Base-by-base conservation (phyloP, 345 rosid genomes). In the Hevea brasiliensis region DNA sequence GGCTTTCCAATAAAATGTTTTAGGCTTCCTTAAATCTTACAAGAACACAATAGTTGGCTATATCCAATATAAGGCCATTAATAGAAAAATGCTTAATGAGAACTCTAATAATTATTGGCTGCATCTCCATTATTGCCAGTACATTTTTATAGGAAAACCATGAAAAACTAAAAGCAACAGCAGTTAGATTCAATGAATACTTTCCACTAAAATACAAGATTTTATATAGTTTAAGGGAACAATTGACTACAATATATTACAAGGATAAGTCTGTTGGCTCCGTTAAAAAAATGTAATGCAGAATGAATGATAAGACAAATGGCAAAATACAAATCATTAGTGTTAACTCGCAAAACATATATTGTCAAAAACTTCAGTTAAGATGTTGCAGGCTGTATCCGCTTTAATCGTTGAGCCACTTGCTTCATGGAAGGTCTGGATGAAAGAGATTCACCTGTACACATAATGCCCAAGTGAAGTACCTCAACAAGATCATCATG, bases 341-440 rank as follows among this genome's bases (percentile, higher is more conserved):
- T 66, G 65, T 71, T 67, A 67, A 68, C 83, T 77, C 79, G 74
- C 80, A 60, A 65, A 62, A 65, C 42, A 74, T 56, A 61, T 47
- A 65, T 73, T 26, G 66, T 68, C 62, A 47, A 56, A 63, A 51
- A 55, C 67, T 74, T 82, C 79, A 72, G 58, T 66, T 82, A 78
- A 26, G 81, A 59, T 66, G 76, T 20, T 60, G 78, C 65, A 8
- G 88, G 86, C 65, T 85, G 88, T 76, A 82, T 82, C 53, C 84
- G 83, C 72, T 79, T 85, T 75, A 85, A 79, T 67, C 74, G 73
- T 61, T 77, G 82, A 15, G 85, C 83, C 59, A 85, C 88, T 76
- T 83, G 85, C 80, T 76, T 81, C 86, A 85, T 85, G 5, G 85
- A 83, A 68, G 88, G 88, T 74, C 88, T 79, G 53, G 83, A 76